Base-by-base conservation (phyloP, 176 grass and related monocot genomes). In the Cenchrus purpureus region DNA sequence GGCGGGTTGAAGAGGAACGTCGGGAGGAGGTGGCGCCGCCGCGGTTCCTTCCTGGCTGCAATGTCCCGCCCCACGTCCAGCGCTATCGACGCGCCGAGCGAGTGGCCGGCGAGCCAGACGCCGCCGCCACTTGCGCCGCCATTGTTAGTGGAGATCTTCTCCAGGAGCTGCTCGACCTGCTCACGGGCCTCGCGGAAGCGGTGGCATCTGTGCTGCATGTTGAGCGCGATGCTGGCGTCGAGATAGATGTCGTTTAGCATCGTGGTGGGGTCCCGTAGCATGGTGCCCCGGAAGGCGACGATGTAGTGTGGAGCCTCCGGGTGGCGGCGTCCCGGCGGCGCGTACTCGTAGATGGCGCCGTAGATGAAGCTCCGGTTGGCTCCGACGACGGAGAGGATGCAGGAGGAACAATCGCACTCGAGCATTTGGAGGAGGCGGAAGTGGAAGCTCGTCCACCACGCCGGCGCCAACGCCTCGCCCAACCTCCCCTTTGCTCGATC, bases 91-190 rank as follows among this genome's bases (percentile, higher is more conserved):
- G 67, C 80, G 22, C 80, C 80, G 1, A 82, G 80, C 66, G 68
- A 82, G 80, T 82, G 80, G 52, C 80, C 80, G 32, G 42, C 67
- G 53, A 82, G 80, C 80, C 80, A 82, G 8, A 82, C 67, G 3
- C 1, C 32, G 51, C 0, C 25, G 25, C 25, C 25, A 25, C 25
- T 25, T 25, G 25, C 29, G 63, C 5, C 28, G 62, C 5, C 3
- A 70, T 4, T 1, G 19, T 7, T 10, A 32, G 74, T 2, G 34
- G 54, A 43, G 10, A 25, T 25, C 25, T 25, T 25, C 25, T 13
- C 20, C 57, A 78, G 32, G 69, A 87, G 77, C 0, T 32, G 1
- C 6, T 12, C 64, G 13, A 87, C 86, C 29, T 14, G 6, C 0
- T 0, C 0, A 4, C 28, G 79, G 25, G 72, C 51, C 12, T 13